These are phyloP conservation scores for Metschnikowia lunata DNA, from an alignment of 805 yeast species.

Conservation along the genomic window DNA sequence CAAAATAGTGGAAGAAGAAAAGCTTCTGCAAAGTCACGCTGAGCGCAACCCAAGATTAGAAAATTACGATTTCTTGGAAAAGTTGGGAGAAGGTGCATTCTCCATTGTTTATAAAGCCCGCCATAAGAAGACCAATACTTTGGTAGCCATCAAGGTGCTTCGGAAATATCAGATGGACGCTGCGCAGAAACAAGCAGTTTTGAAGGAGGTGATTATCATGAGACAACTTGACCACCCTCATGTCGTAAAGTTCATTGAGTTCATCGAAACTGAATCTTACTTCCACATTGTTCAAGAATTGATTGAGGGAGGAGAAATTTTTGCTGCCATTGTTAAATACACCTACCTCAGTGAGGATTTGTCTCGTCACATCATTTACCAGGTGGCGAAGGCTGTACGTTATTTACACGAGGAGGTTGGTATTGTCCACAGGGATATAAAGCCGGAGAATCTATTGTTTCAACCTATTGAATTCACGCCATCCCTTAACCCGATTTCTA, in stretches of 20 bases:
- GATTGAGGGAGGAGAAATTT: slow-evolving; percentile 75
- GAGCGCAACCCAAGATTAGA: slow-evolving; percentile 14
- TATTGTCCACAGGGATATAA: slow-evolving; percentile 75
- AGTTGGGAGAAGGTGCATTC: slow-evolving; percentile 84
- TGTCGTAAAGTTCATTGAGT: slow-evolving; percentile 51
- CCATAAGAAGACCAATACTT: slow-evolving; percentile 38
- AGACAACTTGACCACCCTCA: slow-evolving; percentile 57
- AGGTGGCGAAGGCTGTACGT: slow-evolving; percentile 65
- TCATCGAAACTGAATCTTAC: slow-evolving; percentile 47
- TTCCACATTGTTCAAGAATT: slow-evolving; percentile 66
- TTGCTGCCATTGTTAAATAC: slow-evolving; percentile 71
- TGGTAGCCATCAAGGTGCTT: slow-evolving; percentile 74
- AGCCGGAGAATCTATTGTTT: slow-evolving; percentile 74
- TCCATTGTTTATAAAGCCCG: slow-evolving; percentile 76
- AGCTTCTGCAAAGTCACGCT: slow-evolving; percentile 1
- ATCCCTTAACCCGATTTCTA: slow-evolving; percentile 31
- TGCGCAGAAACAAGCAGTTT: slow-evolving; percentile 52
- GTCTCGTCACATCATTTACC: slow-evolving; percentile 67
- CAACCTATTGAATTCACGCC: slow-evolving; percentile 52
- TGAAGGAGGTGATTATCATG: slow-evolving; percentile 74
- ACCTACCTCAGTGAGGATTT: slow-evolving; percentile 74
- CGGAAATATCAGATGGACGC: slow-evolving; percentile 51
- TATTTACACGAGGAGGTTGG: slow-evolving; percentile 59
- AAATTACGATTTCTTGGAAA: slow-evolving; percentile 27
- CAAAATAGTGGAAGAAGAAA: slow-evolving; percentile 13